Conservation (phyloP, 2,329 filamentous ascomycete genomes). For the Alternaria sp. region DNA sequence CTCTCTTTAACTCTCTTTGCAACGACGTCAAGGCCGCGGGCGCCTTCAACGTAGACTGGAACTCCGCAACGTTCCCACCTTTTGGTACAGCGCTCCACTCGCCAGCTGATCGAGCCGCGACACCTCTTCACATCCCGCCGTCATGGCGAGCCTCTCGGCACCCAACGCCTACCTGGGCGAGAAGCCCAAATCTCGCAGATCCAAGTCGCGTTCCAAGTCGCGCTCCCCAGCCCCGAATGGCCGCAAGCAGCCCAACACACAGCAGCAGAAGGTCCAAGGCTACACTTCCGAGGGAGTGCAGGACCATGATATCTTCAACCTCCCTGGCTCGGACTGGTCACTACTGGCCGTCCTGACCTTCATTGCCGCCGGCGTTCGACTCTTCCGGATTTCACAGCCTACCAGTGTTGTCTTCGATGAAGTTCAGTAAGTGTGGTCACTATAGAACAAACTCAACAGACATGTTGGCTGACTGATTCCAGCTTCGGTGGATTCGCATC, state of each 20-base stretch:
- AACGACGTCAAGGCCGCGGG: conserved; percentile 4
- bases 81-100: conserved; percentile 19
- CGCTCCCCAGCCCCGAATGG: conserved; percentile 38
- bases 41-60: conserved; percentile 7
- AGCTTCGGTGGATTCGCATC: conserved; percentile 98
- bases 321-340: conserved; percentile 84
- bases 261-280: conserved; percentile 51
- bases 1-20: conserved; percentile 42
- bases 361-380: conserved; percentile 77
- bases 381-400: conserved; percentile 96
- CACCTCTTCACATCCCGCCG: conserved; percentile 32
- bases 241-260: conserved; percentile 44
- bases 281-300: conserved; percentile 81
- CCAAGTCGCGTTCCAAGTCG: conserved; percentile 41
- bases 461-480: conserved; percentile 29
- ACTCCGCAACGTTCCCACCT: conserved; percentile 11
- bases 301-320: conserved; percentile 90
- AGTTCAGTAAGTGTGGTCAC: conserved; percentile 79
- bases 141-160: conserved; percentile 45
- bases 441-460: background rate
- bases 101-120: conserved; percentile 28
- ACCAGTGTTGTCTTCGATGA: conserved; percentile 98
- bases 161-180: conserved; percentile 40
- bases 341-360: conserved; percentile 75
- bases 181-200: conserved; percentile 39